Base-by-base conservation (phyloP, 2,329 filamentous ascomycete species). In the Talaromyces sp. region DNA sequence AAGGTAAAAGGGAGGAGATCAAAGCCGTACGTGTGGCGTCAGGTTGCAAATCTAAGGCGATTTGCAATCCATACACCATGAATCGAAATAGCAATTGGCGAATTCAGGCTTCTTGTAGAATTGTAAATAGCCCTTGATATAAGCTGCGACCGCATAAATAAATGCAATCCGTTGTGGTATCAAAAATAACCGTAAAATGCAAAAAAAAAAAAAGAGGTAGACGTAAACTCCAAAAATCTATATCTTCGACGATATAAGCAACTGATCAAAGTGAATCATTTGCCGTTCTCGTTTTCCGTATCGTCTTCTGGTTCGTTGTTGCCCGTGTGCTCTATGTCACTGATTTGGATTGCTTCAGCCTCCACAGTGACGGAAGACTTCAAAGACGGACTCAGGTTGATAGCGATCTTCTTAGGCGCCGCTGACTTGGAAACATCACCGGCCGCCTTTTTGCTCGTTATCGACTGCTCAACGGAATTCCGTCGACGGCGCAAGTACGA, bases 391-490 rank as follows among this genome's bases (percentile, higher is more conserved):
- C 73, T 70, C 7, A 78, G 56, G 57, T 75, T 78, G 63, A 78
- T 77, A 15, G 75, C 74, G 30, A 78, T 78, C 62, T 74, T 70
- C 65, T 75, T 77, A 2, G 72, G 73, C 6, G 68, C 64, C 19
- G 65, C 66, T 32, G 57, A 36, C 10, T 22, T 55, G 19, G 47
- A 44, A 3, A 42, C 42, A 25, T 63, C 63, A 36, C 55, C 49
- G 32, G 67, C 67, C 56, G 73, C 73, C n/a, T 62, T 52, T 17
- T 66, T 58, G 2, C 64, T 64, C 17, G 68, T 59, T 9, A 70
- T 67, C 3, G 69, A 69, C 28, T 70, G 67, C 2, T 73, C 72
- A 27, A 73, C 59, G 39, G 58, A 60, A 15, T 67, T 72, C 62
- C 72, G 72, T 59, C 73, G 75, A 52, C 71, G 69, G 52, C 72